Conservation (phyloP, 1,284 basidiomycete genomes). For the Microbotryum silenes-acaulis region DNA sequence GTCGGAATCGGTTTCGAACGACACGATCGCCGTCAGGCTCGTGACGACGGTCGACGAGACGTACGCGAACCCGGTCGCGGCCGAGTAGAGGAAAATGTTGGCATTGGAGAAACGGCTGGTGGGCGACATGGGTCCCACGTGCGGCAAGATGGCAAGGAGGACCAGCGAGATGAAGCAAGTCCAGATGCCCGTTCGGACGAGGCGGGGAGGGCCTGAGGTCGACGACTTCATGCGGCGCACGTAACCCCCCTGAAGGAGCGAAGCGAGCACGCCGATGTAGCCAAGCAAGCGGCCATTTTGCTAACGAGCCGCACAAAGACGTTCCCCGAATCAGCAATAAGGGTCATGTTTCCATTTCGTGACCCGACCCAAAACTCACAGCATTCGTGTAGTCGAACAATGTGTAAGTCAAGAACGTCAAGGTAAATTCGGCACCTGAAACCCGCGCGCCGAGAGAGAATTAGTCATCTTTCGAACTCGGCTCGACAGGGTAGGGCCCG, state of each 20-base stretch:
- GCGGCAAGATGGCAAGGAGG: constrained; percentile 55
- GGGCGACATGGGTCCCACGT: not conserved
- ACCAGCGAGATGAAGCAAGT: constrained; percentile 62
- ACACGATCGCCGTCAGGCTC: constrained; percentile 74
- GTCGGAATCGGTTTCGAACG: constrained; percentile 70
- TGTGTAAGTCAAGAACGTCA: constrained; percentile 76
- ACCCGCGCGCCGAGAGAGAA: not conserved
- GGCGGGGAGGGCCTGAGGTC: constrained; percentile 62
- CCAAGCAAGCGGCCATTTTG: constrained; percentile 76
- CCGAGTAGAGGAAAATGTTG: constrained; percentile 55
- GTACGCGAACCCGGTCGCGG: constrained; percentile 73
- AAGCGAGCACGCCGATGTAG: constrained; percentile 77
- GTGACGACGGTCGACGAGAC: constrained; percentile 88
- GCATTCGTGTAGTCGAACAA: constrained; percentile 82
- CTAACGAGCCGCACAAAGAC: constrained; percentile 1
- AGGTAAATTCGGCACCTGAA: constrained; percentile 69
- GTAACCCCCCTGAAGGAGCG: constrained; percentile 80
- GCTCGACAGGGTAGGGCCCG: not conserved
- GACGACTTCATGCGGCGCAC: constrained; percentile 57
- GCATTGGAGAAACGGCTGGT: constrained; percentile 39
- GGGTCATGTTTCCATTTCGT: not conserved
- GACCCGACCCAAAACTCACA: constrained; percentile 1
- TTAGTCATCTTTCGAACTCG: not conserved
- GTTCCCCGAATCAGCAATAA: not conserved
- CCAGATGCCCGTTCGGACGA: constrained; percentile 67